Conservation (phyloP, 306 rosid genomes). For the Inga laurina region DNA sequence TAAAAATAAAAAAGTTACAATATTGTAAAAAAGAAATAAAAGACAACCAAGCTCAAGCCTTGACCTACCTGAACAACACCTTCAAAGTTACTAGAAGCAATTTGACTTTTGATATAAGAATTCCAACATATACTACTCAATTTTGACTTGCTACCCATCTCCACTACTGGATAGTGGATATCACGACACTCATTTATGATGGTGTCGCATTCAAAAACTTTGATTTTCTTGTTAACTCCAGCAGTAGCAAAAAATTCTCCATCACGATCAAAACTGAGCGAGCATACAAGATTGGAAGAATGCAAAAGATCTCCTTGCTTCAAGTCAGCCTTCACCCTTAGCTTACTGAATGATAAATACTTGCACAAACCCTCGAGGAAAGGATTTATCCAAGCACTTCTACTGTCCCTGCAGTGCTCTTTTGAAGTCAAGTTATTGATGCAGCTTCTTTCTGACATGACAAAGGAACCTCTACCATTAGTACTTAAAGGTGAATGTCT, state of each 20-base stretch:
- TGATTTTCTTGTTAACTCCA: constrained; percentile 93
- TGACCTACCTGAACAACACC: constrained; percentile 90
- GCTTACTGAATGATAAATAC: constrained; percentile 78
- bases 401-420: constrained; percentile 51
- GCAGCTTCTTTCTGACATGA: constrained; percentile 67
- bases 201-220: constrained; percentile 80
- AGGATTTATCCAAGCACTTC: constrained; percentile 95
- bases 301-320: constrained; percentile 98
- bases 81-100: constrained; percentile 98
- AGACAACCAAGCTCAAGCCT: constrained; percentile 7
- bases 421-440: constrained; percentile 61
- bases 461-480: constrained; percentile 74
- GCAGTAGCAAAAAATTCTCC: constrained; percentile 96
- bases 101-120: constrained; percentile 92
- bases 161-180: constrained; percentile 96
- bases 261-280: constrained; percentile 89
- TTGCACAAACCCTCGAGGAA: constrained; percentile 97
- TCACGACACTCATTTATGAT: constrained; percentile 83
- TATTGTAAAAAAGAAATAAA: constrained; percentile 16
- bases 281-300: constrained; percentile 91
- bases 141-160: constrained; percentile 85
- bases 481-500: constrained; percentile 62
- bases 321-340: constrained; percentile 90
- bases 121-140: constrained; percentile 97
- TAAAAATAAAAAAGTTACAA: constrained; percentile 27